Conservation (phyloP, 2,329 filamentous ascomycete genomes). For the Calonectria ilicicola region DNA sequence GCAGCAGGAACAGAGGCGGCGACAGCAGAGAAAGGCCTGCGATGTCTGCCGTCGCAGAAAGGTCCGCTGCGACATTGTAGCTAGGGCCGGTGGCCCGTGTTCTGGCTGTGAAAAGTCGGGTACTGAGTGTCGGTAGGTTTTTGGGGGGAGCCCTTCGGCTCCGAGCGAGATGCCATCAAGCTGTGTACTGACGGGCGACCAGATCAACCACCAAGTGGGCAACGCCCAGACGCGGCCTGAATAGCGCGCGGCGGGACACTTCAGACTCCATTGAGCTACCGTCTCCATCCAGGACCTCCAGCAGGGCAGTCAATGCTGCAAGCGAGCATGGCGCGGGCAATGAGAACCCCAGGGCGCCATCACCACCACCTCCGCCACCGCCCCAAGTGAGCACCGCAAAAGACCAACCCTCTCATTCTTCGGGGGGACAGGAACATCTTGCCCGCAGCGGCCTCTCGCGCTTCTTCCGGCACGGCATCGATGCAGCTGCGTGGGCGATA, state of each 20-base stretch:
- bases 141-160: constrained; percentile 19
- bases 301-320: not conserved
- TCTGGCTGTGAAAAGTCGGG: constrained; percentile 41
- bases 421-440: constrained; percentile 36
- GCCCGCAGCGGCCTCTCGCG: constrained; percentile 37
- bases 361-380: not conserved
- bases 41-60: constrained; percentile 41
- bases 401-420: constrained; percentile 16
- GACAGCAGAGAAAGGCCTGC: constrained; percentile 42
- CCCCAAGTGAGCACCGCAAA: constrained; percentile 6
- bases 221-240: constrained; percentile 26
- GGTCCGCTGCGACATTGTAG: constrained; percentile 40
- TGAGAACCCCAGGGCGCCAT: constrained; percentile 1
- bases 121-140: constrained; percentile 39
- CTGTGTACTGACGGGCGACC: not conserved
- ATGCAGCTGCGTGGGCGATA: constrained; percentile 39
- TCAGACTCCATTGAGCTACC: not conserved
- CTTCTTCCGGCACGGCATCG: constrained; percentile 41
- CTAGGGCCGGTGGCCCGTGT: constrained; percentile 30
- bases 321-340: not conserved
- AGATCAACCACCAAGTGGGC: constrained; percentile 42
- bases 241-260: constrained; percentile 16
- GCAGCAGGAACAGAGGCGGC: constrained; percentile 39
- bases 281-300: not conserved
- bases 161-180: constrained; percentile 13